Percentiles rank a stretch among this genome's conserved stretches.
These are phyloP conservation scores for Lasiosphaeris hirsuta DNA, from an alignment of 495 filamentous ascomycete genomes.

Conservation along the genomic window DNA sequence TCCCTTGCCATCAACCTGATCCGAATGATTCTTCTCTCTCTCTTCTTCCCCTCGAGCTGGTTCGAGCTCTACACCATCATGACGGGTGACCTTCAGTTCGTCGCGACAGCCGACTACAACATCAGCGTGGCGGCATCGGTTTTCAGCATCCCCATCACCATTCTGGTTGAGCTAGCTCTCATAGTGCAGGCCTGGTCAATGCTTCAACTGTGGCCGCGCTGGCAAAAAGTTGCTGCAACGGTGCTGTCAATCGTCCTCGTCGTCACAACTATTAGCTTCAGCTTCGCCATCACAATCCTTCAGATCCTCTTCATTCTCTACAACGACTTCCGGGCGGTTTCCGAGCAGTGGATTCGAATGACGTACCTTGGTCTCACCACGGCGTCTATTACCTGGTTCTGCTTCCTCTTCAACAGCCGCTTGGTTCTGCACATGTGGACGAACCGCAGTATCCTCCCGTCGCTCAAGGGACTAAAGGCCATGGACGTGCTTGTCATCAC, in stretches of 20 bases:
- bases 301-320: conserved; percentile 53
- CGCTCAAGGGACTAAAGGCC: conserved; percentile 24
- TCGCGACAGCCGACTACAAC: conserved; percentile 45
- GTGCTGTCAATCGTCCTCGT: conserved; percentile 51
- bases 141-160: conserved; percentile 55
- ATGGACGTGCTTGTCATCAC: conserved; percentile 41
- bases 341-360: conserved; percentile 47
- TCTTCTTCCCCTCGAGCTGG: conserved; percentile 59
- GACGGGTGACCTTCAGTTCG: conserved; percentile 52
- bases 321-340: neutral
- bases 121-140: conserved; percentile 52
- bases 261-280: conserved; percentile 56
- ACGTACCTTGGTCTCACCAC: conserved; percentile 55
- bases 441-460: conserved; percentile 30
- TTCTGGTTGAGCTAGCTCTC: conserved; percentile 63
- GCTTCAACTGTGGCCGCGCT: conserved; percentile 42
- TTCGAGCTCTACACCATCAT: conserved; percentile 58
- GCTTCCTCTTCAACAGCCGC: conserved; percentile 66
- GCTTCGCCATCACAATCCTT: conserved; percentile 53
- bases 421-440: conserved; percentile 50
- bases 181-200: conserved; percentile 71
- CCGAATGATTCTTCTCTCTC: conserved; percentile 55
- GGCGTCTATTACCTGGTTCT: conserved; percentile 71
- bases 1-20: conserved; percentile 51
- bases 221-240: conserved; percentile 42